phyloP scores from a whole-genome alignment of 164 flowering plant genomes.

The Umbellularia californica region DNA sequence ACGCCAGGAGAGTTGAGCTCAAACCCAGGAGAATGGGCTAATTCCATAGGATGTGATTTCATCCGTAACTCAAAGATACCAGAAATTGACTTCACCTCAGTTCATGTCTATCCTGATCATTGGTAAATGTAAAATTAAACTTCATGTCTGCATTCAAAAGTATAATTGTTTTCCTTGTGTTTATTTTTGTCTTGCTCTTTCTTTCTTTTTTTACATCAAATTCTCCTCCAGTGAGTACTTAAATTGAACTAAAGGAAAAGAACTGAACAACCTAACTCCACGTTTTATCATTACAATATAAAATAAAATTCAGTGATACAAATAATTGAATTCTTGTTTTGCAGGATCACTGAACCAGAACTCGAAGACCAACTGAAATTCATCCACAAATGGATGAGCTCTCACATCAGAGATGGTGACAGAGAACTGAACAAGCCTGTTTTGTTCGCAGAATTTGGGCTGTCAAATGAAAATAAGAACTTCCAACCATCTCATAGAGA shows the following conservation, averaged over 20 bases:
- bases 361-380: conserved; percentile 56
- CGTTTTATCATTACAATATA: background rate
- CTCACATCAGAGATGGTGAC: conserved; percentile 89
- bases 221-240: background rate
- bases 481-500: conserved; percentile 60
- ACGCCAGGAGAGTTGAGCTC: conserved; percentile 48
- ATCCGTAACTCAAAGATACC: conserved; percentile 56
- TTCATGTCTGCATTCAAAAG: background rate
- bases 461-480: conserved; percentile 51
- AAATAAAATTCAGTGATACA: background rate
- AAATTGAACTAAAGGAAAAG: background rate
- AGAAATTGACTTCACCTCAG: conserved; percentile 79
- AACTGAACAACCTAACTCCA: background rate
- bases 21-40: conserved; percentile 79
- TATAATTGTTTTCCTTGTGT: no score
- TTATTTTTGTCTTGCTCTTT: background rate
- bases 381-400: conserved; percentile 54
- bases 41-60: conserved; percentile 74
- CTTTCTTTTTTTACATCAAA: background rate
- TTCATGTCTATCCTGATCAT: conserved; percentile 84
- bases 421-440: conserved; percentile 69
- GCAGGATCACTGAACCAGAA: conserved; percentile 43
- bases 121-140: conserved; percentile 42
- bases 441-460: conserved; percentile 75
- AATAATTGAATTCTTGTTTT: conserved; percentile 2